phyloP scores from a whole-genome alignment of 768 basidiomycete species.

The Pleurotus eryngii region DNA sequence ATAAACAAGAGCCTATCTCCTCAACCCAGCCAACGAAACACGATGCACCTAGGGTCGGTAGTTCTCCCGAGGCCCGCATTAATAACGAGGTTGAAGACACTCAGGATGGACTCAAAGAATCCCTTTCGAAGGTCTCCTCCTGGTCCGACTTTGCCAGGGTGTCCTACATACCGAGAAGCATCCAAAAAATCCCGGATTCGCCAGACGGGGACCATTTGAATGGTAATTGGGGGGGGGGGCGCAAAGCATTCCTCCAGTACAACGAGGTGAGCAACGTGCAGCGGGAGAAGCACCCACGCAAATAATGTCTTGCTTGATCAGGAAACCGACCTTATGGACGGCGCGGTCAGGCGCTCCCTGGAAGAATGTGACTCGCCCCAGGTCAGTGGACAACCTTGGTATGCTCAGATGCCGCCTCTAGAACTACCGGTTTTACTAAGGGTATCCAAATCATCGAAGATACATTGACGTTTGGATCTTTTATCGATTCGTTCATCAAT shows the following conservation, averaged over 20 bases:
- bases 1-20: slow-evolving; percentile 49
- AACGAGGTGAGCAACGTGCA: slow-evolving; percentile 43
- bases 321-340: slow-evolving; percentile 69
- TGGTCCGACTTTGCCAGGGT: slow-evolving; percentile 72
- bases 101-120: slow-evolving; percentile 9
- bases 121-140: slow-evolving; percentile 40
- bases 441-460: slow-evolving; percentile 71
- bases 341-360: slow-evolving; percentile 58
- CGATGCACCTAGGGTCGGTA: not conserved
- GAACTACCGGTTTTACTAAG: slow-evolving; percentile 27
- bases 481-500: slow-evolving; percentile 55
- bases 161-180: slow-evolving; percentile 59
- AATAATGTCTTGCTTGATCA: slow-evolving; percentile 20
- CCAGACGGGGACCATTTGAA: slow-evolving; percentile 50
- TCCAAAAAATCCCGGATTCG: slow-evolving; percentile 61
- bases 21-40: not conserved
- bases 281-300: not conserved
- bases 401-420: not conserved
- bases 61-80: not conserved
- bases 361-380: slow-evolving; percentile 78
- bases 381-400: slow-evolving; percentile 32
- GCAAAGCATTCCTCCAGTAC: slow-evolving; percentile 48
- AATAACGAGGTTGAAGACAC: slow-evolving; percentile 5
- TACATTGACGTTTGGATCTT: slow-evolving; percentile 60
- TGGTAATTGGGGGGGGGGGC: slow-evolving; percentile 55